phyloP scores from a whole-genome alignment of 495 filamentous ascomycete species.

The Neurospora sp. region DNA sequence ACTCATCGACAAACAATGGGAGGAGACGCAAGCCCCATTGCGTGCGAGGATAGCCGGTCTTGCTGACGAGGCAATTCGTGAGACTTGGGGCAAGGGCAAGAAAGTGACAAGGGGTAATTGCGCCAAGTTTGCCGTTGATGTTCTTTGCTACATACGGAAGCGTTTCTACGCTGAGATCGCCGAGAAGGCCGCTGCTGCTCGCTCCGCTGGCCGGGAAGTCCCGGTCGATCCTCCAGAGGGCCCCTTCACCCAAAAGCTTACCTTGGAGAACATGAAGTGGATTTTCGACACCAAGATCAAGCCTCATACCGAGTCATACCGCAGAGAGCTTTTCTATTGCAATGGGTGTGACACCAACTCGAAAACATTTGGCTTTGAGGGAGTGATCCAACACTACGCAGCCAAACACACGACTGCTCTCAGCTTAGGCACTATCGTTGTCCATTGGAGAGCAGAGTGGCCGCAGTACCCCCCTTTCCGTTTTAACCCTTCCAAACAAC shows the following conservation, averaged over 20 bases:
- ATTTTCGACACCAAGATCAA: slow-evolving; percentile 68
- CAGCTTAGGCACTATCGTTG: slow-evolving; percentile 56
- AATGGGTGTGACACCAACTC: slow-evolving; percentile 51
- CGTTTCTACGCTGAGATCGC: slow-evolving; percentile 51
- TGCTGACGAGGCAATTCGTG: slow-evolving; percentile 54
- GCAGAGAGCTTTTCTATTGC: slow-evolving; percentile 66
- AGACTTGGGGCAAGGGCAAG: slow-evolving; percentile 46
- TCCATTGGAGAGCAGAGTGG: slow-evolving; percentile 73
- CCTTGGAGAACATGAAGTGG: slow-evolving; percentile 80
- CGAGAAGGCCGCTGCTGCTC: slow-evolving; percentile 35
- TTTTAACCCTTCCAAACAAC: slow-evolving; percentile 36
- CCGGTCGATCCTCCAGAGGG: slow-evolving; percentile 39
- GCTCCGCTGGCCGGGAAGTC: slow-evolving; percentile 31
- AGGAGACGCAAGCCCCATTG: slow-evolving; percentile 53
- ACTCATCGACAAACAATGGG: slow-evolving; percentile 52
- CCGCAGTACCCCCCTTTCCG: slow-evolving; percentile 62
- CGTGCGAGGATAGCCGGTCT: slow-evolving; percentile 47
- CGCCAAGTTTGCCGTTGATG: slow-evolving; percentile 55
- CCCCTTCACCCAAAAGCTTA: slow-evolving; percentile 47
- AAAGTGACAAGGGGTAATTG: slow-evolving; percentile 48
- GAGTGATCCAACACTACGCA: slow-evolving; percentile 68
- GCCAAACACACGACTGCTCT: slow-evolving; percentile 65
- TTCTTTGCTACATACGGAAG: slow-evolving; percentile 51
- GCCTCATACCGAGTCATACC: slow-evolving; percentile 47
- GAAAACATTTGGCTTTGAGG: slow-evolving; percentile 64